Percentiles rank a stretch among this genome's conserved stretches.
Conservation (phyloP, 345 rosid genomes). For the Rhodomyrtus tomentosa region DNA sequence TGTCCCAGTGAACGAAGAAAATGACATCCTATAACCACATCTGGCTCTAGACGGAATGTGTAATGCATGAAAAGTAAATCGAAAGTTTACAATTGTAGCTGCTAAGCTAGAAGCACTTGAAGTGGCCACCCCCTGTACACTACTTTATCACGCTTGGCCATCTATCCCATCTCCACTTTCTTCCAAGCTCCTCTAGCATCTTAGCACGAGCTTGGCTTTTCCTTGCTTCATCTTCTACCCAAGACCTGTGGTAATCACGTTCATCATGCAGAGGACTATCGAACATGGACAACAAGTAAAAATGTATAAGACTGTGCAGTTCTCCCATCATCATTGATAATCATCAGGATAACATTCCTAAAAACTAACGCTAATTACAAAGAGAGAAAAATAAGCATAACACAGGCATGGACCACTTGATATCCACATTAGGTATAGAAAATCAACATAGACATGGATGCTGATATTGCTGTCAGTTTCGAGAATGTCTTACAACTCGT, state of each 20-base stretch:
- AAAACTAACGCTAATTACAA: neutral
- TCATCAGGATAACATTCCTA: neutral
- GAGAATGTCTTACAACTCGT: neutral
- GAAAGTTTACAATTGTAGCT: neutral
- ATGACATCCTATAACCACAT: neutral
- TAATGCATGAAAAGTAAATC: neutral
- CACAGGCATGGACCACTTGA: neutral
- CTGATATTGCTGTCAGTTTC: neutral
- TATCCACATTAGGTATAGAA: neutral
- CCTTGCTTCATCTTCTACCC: conserved; percentile 93
- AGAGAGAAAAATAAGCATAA: neutral
- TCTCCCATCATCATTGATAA: neutral
- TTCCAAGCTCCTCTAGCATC: conserved; percentile 70
- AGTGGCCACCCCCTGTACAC: neutral
- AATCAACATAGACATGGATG: neutral
- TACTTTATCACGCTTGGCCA: conserved; percentile 3
- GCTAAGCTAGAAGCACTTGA: neutral
- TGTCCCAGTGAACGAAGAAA: neutral
- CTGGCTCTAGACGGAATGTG: neutral
- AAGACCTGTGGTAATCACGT: conserved; percentile 37
- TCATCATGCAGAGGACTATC: neutral
- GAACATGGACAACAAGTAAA: neutral
- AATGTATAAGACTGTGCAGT: neutral
- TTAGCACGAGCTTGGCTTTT: conserved; percentile 85
- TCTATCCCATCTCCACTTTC: conserved; percentile 93